These are phyloP conservation scores for Kickxella alabastrina DNA, from an alignment of 192 early-diverging fungal species.

Conservation along the genomic window DNA sequence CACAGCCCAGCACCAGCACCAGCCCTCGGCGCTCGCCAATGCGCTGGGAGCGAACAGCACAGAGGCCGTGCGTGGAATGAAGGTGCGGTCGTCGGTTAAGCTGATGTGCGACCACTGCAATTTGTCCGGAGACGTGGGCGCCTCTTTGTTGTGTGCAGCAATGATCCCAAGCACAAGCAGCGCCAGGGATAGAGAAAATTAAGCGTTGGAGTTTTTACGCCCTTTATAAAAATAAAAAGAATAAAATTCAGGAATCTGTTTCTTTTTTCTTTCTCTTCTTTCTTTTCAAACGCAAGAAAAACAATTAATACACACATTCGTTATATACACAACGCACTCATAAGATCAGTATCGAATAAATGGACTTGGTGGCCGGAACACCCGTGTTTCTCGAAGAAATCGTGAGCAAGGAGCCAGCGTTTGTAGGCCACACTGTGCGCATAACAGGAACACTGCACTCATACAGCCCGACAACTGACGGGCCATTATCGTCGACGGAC, in stretches of 20 bases:
- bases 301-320: too few species aligned
- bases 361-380: slow-evolving; percentile 35
- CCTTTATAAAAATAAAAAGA: background rate
- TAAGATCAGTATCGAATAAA: too few species aligned
- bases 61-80: slow-evolving; percentile 64
- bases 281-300: too few species aligned
- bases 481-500: slow-evolving; percentile 20
- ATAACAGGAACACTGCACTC: slow-evolving; percentile 33
- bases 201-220: background rate
- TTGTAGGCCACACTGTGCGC: slow-evolving; percentile 17
- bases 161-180: slow-evolving; percentile 95
- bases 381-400: slow-evolving; percentile 47
- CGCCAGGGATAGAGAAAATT: slow-evolving; percentile 65
- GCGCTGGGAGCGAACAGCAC: background rate
- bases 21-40: background rate
- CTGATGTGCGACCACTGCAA: slow-evolving; percentile 87
- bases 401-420: background rate
- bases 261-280: background rate
- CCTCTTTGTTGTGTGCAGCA: slow-evolving; percentile 83
- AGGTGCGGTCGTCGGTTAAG: slow-evolving; percentile 84
- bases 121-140: slow-evolving; percentile 81
- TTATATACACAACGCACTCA: too few species aligned
- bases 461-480: slow-evolving; percentile 18
- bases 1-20: slow-evolving; percentile 17
- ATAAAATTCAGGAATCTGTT: background rate